Evolutionary conservation across 257 asterid genomes (phyloP), one percentile per base, ranked within the genome.

Genomic region (Nicotiana tabacum): DNA sequence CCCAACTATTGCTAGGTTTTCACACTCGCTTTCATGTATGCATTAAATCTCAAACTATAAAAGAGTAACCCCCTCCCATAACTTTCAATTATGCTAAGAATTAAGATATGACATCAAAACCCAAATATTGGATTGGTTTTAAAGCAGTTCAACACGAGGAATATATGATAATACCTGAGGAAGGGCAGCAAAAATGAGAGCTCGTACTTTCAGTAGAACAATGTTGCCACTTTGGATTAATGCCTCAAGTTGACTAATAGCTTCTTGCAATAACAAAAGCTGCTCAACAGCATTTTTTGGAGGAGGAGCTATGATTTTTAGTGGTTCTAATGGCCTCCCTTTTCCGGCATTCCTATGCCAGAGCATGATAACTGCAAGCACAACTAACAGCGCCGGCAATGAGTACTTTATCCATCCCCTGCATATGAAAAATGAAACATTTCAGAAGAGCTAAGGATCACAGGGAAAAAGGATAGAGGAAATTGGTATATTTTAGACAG

Each of bases 281-380:
- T 93, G 97, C 87, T 93, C 98, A 80, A 95, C 95, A 33, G 98
- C 88, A 89, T 93, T 95, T 91, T 89, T 95, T 70, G 89, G 81
- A 13, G 95, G 94, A 43, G 98, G 98, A 62, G 94, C 90, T 66
- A 81, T 72, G 67, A 93, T 89, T 86, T 85, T 91, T 86, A 90
- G 90, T 65, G 96, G 90, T 84, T 90, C 94, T 82, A 90, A 85
- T 66, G 89, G 90, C 85, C 83, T 83, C 80, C 84, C 84, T 82
- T 84, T 89, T 87, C 90, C 82, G 69, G 57, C 83, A 66, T 66
- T 84, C 82, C 91, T 86, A 70, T 88, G 92, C 92, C 96, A 92
- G 78, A 93, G 85, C 97, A 95, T 90, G 79, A 90, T 56, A 39
- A 87, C 76, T 77, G 97, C 97, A 86, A 92, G 77, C 80, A 88